Base-by-base conservation (phyloP, 208 protist species). In the Leishmania turanica region DNA sequence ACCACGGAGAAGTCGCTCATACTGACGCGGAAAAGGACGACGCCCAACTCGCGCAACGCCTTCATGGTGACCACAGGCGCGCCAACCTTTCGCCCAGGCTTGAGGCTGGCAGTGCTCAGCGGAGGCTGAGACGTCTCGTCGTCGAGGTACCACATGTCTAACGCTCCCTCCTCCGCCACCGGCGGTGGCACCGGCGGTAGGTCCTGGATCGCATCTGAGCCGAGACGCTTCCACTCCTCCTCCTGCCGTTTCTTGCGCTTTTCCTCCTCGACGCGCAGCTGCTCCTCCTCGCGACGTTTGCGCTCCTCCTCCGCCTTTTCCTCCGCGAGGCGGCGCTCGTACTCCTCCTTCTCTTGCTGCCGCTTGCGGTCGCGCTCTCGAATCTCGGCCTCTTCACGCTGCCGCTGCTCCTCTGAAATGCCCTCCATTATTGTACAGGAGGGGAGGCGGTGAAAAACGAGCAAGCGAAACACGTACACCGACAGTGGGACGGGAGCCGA, bases 1-100 rank as follows among this genome's bases (percentile, higher is more conserved):
- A 97, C 94, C 51, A 97, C 49, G 31, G 85, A 85, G 73, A 97
- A 97, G 82, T 98, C 94, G 78, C 92, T 98, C 74, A 97, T 88
- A 60, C 86, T 95, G 42, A 97, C 81, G 31, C 90, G 84, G 77
- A 92, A 98, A 66, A 94, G 89, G 45, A 96, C 87, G 19, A 98
- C 84, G 19, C 96, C 96, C 45, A 98, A 84, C 73, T 96, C 91
- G 2, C 90, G 89, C 17, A 98, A 83, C 37, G 93, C 88, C 78
- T 94, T 93, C 68, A 97, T 85, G 7, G 89, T 91, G 1, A 93
- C 86, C 24, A 60, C 49, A 3, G 93, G 84, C 1, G 91, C 78
- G 53, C 91, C 87, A 0, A 81, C 77, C 51, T 88, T 90, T n/a
- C 85, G 79, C 11, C 96, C 93, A 2, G 90, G 87, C 83, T 96